Conservation (phyloP, 768 basidiomycete genomes). For the Leccinum broughii region DNA sequence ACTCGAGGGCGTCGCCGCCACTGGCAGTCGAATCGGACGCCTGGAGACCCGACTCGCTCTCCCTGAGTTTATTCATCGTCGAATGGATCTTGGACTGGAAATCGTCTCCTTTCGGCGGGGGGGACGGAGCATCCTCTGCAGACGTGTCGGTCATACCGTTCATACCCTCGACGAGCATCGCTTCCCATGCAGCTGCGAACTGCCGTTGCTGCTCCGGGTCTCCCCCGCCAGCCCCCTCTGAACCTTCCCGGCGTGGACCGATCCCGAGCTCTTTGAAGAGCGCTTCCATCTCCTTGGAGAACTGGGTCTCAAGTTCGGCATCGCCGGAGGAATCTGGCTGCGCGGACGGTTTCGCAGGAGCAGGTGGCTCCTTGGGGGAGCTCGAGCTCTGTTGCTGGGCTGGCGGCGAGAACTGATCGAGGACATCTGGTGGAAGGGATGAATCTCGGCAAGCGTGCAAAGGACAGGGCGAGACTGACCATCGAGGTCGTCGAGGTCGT, state of each 20-base stretch:
- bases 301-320: conserved; percentile 38
- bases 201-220: conserved; percentile 32
- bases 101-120: conserved; percentile 30
- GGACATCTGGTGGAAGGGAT: conserved; percentile 41
- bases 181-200: conserved; percentile 68
- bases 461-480: conserved; percentile 31
- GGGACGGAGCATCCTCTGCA: conserved; percentile 2
- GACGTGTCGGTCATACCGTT: conserved; percentile 29
- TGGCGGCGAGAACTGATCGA: conserved; percentile 43
- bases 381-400: conserved; percentile 11
- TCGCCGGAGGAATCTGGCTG: conserved; percentile 10
- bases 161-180: conserved; percentile 66
- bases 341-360: conserved; percentile 20
- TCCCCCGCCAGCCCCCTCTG: conserved; percentile 10
- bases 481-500: conserved; percentile 43
- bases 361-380: conserved; percentile 14
- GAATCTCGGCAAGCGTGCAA: conserved; percentile 6
- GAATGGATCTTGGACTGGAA: conserved; percentile 73
- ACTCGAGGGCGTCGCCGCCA: conserved; percentile 44
- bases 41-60: conserved; percentile 52
- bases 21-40: conserved; percentile 15
- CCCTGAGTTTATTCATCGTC: conserved; percentile 73
- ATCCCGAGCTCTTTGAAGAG: conserved; percentile 33
- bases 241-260: conserved; percentile 11
- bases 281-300: conserved; percentile 46